Conservation (phyloP, 169 alveolate genomes). For the Eimeria falciformis region DNA sequence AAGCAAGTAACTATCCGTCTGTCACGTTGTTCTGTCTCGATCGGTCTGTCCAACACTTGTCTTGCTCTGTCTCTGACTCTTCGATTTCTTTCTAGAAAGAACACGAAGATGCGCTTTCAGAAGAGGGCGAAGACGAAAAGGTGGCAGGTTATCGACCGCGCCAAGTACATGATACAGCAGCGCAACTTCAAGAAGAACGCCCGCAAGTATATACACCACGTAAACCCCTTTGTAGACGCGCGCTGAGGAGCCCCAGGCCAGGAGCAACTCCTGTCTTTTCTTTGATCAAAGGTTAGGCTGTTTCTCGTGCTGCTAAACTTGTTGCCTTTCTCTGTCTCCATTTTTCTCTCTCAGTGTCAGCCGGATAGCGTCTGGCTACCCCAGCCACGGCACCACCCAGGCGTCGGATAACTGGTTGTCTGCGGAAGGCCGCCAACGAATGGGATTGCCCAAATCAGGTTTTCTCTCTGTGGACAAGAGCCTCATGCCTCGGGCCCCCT, state of each 20-base stretch:
- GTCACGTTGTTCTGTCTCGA: too few species aligned
- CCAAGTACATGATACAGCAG: constrained; percentile 42
- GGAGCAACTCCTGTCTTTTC: background rate
- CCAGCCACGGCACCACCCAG: background rate
- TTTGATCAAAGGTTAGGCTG: background rate
- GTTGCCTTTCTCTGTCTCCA: background rate
- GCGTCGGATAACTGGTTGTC: background rate
- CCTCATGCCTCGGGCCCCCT: background rate
- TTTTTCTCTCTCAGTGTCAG: background rate
- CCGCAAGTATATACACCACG: background rate
- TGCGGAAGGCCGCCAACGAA: background rate
- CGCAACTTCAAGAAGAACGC: constrained; percentile 28
- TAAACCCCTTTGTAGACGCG: background rate
- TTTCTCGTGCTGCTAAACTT: background rate
- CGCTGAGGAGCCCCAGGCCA: background rate
- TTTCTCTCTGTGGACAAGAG: background rate
- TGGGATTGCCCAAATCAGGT: background rate
- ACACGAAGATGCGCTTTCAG: background rate
- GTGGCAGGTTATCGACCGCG: constrained; percentile 1
- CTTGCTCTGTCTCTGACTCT: too few species aligned
- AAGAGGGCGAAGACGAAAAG: background rate
- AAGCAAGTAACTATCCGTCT: too few species aligned
- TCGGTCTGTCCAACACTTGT: too few species aligned
- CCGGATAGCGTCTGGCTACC: background rate
- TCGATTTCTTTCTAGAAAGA: background rate